Base-by-base conservation (phyloP, 2,329 filamentous ascomycete genomes). In the Talaromyces sp. region DNA sequence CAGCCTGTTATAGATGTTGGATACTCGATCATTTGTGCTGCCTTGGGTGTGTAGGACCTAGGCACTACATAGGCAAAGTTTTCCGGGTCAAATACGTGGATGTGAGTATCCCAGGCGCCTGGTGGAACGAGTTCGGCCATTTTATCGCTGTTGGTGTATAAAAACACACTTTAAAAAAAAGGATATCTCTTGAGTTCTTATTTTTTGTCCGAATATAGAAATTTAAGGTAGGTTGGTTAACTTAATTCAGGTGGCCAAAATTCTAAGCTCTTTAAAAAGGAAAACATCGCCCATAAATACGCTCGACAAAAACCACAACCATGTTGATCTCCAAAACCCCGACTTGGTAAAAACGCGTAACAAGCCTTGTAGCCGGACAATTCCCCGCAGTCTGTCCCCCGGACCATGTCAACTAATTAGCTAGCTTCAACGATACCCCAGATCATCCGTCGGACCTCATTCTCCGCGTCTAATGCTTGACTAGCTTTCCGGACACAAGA, bases 31-130 rank as follows among this genome's bases (percentile, higher is more conserved):
- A 68, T 55, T 7, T 58, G 58, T 1, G 67, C 67, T 24, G 63
- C 50, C 53, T 64, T 65, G 4, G 67, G 67, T 3, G 67, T 69
- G 58, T 68, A 68, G 2, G 64, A 67, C 38, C 67, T 62, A 43
- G 63, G 62, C 2, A 50, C 50, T 21, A 53, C 61, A 49, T 67
- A 68, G 13, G 64, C 59, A 24, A 61, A 66, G 6, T 64, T 57
- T 21, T 61, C 64, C 11, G 64, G 63, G 59, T 66, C 64, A 41
- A 66, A 66, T n/a, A 66, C 63, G 32, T 66, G 64, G 46, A 64
- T 65, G n/a, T 66, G 64, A 4, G 64, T 66, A 53, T 66, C 64
- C 64, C 64, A 66, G 55, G 57, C 49, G 24, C 49, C 57, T 19
- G 49, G 21, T 54, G 57, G 57, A 21, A 59, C 57, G n/a, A 50